Base-by-base conservation (phyloP, 345 rosid genomes). In the Geranium rotundifolium region DNA sequence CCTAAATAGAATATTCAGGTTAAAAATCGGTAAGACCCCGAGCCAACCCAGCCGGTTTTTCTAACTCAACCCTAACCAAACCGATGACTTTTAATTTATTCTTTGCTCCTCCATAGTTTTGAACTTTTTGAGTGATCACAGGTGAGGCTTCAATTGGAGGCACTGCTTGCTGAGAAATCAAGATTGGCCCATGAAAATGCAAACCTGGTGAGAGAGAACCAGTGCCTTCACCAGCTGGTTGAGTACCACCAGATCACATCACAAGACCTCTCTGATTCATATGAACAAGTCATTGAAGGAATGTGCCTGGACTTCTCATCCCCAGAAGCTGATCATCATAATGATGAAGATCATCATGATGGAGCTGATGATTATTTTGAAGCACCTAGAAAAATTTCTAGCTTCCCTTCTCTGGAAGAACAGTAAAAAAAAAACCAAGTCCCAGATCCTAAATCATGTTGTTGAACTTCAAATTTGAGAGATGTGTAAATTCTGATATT, bases 111-210 rank as follows among this genome's bases (percentile, higher is more conserved):
- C n/a, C n/a, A n/a, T n/a, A 31, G 7, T 61, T 39, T 16, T 12
- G 17, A 58, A 19, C 46, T 54, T 59, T 30, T 39, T 39, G 46
- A 3, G 57, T 13, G 14, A 31, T 31, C 16, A 60, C 74, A 91
- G 98, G 89, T 92, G 81, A 88, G 97, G 80, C 91, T 82, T 68
- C 97, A 88, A 76, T 58, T 95, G 80, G 99, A 95, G 73, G 91
- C 89, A 14, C 64, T 95, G 56, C 95, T 95, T 5, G 79, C 85
- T 2, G 97, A 90, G 80, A 93, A 93, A 73, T 88, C 96, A 0
- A 84, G 97, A 63, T 72, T 90, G 67, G 91, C 97, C 0, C 88
- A 76, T 60, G 99, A 90, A 41, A 93, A 90, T 49, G 86, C 97
- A 0, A 90, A 84, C 61, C 75, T 90, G 55, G 69, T 69, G 1